Evolutionary conservation across 768 basidiomycete species (phyloP).

Genomic region (Suillus subaureus): DNA sequence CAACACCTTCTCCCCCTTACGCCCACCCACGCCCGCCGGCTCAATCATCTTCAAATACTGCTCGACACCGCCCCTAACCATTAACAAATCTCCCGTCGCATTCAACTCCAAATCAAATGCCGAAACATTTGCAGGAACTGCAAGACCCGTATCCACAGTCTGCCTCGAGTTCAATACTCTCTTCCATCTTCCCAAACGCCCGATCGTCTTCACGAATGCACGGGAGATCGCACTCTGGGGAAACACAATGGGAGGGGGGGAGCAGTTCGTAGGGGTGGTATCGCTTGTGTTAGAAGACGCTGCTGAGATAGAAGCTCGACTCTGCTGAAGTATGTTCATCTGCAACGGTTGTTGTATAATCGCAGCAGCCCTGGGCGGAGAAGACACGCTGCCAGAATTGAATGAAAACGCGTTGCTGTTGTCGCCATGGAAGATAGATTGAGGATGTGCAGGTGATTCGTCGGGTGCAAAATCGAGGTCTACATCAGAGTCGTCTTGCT

Average conservation of each 20-base stretch:
- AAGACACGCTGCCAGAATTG: slow-evolving; percentile 26
- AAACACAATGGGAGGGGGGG: slow-evolving; percentile 39
- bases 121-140: slow-evolving; percentile 51
- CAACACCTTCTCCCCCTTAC: background rate
- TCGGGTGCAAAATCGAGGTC: slow-evolving; percentile 76
- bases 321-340: slow-evolving; percentile 51
- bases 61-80: slow-evolving; percentile 64
- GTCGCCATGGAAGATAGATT: slow-evolving; percentile 42
- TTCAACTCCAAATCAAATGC: slow-evolving; percentile 72
- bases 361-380: slow-evolving; percentile 50
- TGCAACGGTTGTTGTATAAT: slow-evolving; percentile 67
- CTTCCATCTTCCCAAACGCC: slow-evolving; percentile 80
- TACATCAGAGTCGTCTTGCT: slow-evolving; percentile 68
- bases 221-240: slow-evolving; percentile 71
- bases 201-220: slow-evolving; percentile 80
- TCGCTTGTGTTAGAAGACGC: slow-evolving; percentile 12
- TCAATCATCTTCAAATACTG: slow-evolving; percentile 64
- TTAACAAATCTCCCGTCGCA: slow-evolving; percentile 61
- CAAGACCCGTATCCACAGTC: slow-evolving; percentile 37
- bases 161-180: slow-evolving; percentile 64
- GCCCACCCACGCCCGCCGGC: slow-evolving; percentile 20
- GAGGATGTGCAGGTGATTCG: slow-evolving; percentile 33
- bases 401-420: slow-evolving; percentile 47
- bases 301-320: slow-evolving; percentile 36
- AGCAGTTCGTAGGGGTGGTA: slow-evolving; percentile 2